These are phyloP conservation scores for Boletellus ananas DNA, from an alignment of 768 basidiomycete genomes.

Conservation along the genomic window DNA sequence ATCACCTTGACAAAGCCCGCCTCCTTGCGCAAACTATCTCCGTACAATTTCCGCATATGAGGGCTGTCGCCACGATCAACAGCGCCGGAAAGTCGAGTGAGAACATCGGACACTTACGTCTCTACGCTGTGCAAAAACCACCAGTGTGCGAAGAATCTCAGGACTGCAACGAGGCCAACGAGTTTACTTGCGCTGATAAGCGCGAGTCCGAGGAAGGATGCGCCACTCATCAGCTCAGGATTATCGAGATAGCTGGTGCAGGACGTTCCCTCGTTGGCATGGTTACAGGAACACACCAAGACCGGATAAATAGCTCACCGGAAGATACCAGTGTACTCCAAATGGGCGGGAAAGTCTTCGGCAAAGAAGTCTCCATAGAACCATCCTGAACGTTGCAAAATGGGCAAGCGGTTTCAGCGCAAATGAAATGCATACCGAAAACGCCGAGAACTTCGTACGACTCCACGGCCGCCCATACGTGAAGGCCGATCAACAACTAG, in stretches of 20 bases:
- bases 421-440: conserved; percentile 57
- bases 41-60: conserved; percentile 98
- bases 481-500: conserved; percentile 79
- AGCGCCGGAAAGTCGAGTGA: neutral
- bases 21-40: conserved; percentile 88
- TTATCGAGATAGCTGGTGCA: conserved; percentile 78
- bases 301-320: conserved; percentile 45
- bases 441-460: conserved; percentile 91
- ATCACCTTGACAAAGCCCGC: conserved; percentile 99
- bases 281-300: neutral
- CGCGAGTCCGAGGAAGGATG: conserved; percentile 90
- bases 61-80: conserved; percentile 51
- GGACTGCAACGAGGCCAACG: conserved; percentile 79
- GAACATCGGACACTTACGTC: conserved; percentile 53
- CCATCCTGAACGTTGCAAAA: conserved; percentile 61
- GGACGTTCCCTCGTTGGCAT: neutral
- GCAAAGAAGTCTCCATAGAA: conserved; percentile 98
- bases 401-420: neutral
- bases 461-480: conserved; percentile 87
- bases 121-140: conserved; percentile 95
- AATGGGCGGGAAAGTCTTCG: conserved; percentile 83
- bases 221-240: conserved; percentile 93
- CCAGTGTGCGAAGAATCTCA: conserved; percentile 87
- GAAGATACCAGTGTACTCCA: conserved; percentile 97
- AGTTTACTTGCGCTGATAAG: conserved; percentile 90